phyloP scores from a whole-genome alignment of 2,329 filamentous ascomycete species.

The Fusarium tjaetaba region DNA sequence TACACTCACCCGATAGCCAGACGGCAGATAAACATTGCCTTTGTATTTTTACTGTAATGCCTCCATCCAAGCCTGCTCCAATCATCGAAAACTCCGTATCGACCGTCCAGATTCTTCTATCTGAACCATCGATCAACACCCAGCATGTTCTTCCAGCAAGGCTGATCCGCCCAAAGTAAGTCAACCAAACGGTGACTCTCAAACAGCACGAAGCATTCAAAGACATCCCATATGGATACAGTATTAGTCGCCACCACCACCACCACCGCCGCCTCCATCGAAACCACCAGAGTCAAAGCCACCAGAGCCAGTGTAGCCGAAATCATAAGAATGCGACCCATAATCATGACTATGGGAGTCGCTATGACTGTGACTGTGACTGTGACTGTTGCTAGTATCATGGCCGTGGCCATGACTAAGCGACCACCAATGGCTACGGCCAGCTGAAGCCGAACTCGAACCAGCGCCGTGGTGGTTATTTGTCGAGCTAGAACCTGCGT shows the following conservation, averaged over 20 bases:
- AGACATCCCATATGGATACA: background rate
- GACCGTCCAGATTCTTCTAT: background rate
- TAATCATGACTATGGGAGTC: background rate
- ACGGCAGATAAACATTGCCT: background rate
- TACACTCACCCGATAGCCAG: background rate
- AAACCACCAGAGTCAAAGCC: background rate
- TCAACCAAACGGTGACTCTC: background rate
- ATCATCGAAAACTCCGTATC: background rate
- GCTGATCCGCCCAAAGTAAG: background rate
- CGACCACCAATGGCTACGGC: background rate
- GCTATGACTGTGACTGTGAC: background rate
- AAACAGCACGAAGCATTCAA: background rate
- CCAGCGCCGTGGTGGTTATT: background rate
- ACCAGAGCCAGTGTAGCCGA: background rate
- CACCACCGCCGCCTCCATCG: background rate
- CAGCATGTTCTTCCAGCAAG: background rate
- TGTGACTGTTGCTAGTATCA: background rate
- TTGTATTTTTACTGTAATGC: background rate
- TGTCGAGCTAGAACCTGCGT: background rate
- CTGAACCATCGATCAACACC: accelerated
- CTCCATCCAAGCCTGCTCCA: background rate
- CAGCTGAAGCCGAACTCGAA: background rate
- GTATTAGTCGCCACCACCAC: background rate
- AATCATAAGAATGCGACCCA: background rate
- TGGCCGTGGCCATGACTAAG: background rate